Evolutionary conservation across 306 rosid species (phyloP), one percentile per base, ranked within the genome.

Genomic region (Leucaena leucocephala): DNA sequence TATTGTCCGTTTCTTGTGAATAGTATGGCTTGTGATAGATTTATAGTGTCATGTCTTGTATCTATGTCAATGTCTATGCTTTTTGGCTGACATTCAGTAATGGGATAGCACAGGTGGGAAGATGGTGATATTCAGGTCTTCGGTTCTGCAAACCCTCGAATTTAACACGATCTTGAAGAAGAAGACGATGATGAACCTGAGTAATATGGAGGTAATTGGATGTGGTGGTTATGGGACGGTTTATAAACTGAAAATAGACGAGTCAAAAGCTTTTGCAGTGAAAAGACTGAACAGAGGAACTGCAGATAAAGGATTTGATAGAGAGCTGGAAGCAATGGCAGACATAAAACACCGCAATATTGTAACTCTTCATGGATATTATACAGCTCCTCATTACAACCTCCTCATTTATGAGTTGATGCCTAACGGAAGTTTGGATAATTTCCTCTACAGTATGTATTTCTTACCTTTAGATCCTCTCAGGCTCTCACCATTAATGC

Each of bases 301-400:
- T 36, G 90, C 87, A 2, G 92, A 95, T 22, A 86, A 97, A 83
- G 95, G 95, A 16, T 95, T 95, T 27, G 97, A 95, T 82, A 86
- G 97, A 85, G 98, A 92, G 82, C 79, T 90, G 78, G 92, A 95
- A 82, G 89, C 98, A 42, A 91, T 95, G 97, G 98, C 96, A 44
- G 98, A 88, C 69, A 95, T 95, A 38, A 95, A 92, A 84, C 98
- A 95, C 76, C 87, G 95, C 34, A 95, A 95, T 50, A 86, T 92
- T 76, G 92, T 90, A 44, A 85, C 90, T 10, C 98, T 92, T 80
- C 91, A 92, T 83, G 98, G 98, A 89, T 95, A 91, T 76, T 92
- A 82, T 85, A 86, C 88, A 49, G 82, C 98, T 46, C 87, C 95
- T 82, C 91, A 85, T 78, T 92, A 89, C 84, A 92, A 95, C 69